Conservation (phyloP, 2,329 filamentous ascomycete species). For the Neofusicoccum sp. region DNA sequence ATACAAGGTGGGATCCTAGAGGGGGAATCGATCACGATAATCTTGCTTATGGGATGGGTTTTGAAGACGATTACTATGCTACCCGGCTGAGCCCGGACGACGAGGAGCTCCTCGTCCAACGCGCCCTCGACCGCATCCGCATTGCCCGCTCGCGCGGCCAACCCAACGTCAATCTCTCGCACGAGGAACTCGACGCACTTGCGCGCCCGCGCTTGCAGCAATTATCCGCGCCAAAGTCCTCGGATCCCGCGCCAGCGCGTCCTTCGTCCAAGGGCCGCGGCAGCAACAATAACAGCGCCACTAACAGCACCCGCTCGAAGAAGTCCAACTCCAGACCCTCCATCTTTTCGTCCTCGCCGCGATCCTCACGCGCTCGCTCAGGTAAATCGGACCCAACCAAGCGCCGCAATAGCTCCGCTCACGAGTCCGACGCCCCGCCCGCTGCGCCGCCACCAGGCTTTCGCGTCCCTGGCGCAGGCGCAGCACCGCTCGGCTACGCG, state of each 20-base stretch:
- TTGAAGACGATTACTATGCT: constrained; percentile 48
- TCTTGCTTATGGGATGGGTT: constrained; percentile 43
- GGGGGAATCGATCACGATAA: constrained; percentile 39
- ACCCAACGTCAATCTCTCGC: constrained; percentile 74
- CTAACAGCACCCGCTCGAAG: constrained; percentile 36
- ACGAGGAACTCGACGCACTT: constrained; percentile 71
- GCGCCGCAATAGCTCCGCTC: constrained; percentile 25
- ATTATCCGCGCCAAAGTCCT: constrained; percentile 16
- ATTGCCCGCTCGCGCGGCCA: constrained; percentile 74
- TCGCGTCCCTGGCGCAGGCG: constrained; percentile 49
- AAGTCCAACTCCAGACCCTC: constrained; percentile 29
- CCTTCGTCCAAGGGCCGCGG: constrained; percentile 30
- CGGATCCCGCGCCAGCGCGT: constrained; percentile 31
- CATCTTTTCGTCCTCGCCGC: constrained; percentile 26
- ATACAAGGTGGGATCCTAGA: constrained; percentile 30
- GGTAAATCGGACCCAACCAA: constrained; percentile 31
- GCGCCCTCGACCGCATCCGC: constrained; percentile 76
- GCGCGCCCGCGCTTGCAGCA: constrained; percentile 27
- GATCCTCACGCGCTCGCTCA: constrained; percentile 25
- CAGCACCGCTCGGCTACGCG: constrained; percentile 33
- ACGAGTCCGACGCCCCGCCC: constrained; percentile 21
- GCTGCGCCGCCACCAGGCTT: constrained; percentile 42
- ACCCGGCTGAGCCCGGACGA: constrained; percentile 42
- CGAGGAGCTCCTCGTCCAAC: constrained; percentile 74
- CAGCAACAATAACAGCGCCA: constrained; percentile 28